Evolutionary conservation across 2,329 filamentous ascomycete species (phyloP).

Genomic region (Fusarium euwallaceae): DNA sequence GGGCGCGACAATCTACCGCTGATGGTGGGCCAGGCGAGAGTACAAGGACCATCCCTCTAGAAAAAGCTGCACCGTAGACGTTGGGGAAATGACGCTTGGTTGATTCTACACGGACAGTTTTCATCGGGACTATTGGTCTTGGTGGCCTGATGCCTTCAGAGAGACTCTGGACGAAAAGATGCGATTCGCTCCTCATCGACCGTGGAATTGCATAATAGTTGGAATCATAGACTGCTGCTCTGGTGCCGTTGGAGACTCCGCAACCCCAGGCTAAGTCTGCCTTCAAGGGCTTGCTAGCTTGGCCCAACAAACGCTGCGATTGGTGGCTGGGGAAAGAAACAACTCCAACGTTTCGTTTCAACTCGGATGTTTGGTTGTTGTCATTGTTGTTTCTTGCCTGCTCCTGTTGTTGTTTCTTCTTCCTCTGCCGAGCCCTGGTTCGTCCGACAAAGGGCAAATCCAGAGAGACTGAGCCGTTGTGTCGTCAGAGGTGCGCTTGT

Average conservation of each 20-base stretch:
- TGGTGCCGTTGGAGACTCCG: conserved; percentile 17
- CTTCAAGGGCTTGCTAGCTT: conserved; percentile 33
- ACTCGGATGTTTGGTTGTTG: conserved; percentile 37
- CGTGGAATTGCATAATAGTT: conserved; percentile 28
- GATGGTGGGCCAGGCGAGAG: conserved; percentile 32
- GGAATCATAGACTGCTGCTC: conserved; percentile 19
- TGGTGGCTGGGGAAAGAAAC: conserved; percentile 33
- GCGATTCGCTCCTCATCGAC: conserved; percentile 29
- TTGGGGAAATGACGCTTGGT: conserved; percentile 46
- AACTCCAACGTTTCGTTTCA: conserved; percentile 47
- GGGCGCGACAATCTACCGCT: conserved; percentile 37
- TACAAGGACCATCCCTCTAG: conserved; percentile 41
- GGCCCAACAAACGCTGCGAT: conserved; percentile 38
- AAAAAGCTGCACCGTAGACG: conserved; percentile 18
- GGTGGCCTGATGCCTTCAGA: conserved; percentile 40
- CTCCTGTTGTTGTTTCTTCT: conserved; percentile 34
- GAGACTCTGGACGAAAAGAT: conserved; percentile 13
- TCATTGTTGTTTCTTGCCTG: conserved; percentile 31
- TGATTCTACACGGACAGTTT: conserved; percentile 35
- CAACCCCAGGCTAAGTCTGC: conserved; percentile 27
- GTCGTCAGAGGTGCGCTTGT: conserved; percentile 6
- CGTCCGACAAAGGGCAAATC: conserved; percentile 9
- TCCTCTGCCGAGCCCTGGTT: conserved; percentile 16
- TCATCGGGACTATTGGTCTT: conserved; percentile 33
- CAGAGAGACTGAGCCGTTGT: conserved; percentile 6